A percentile compares a stretch with the other conserved stretches of the same genome.
phyloP scores from a whole-genome alignment of 164 flowering plant species.

The Nelumbo lutea region DNA sequence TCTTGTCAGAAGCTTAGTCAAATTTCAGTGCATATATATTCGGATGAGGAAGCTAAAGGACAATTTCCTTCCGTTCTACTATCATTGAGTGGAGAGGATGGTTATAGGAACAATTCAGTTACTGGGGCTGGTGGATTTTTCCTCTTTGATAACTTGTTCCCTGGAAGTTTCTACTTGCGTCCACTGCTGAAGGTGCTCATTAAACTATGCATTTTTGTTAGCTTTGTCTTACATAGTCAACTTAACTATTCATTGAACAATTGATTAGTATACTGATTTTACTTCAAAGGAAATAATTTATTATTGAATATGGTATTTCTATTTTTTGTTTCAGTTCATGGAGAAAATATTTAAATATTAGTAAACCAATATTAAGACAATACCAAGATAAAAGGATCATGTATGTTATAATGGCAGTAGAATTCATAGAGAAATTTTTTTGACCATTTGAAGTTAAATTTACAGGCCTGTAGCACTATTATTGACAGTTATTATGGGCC shows the following conservation, averaged over 20 bases:
- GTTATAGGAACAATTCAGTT: slow-evolving; percentile 88
- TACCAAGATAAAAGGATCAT: no score
- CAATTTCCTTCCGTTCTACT: slow-evolving; percentile 81
- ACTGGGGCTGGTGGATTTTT: slow-evolving; percentile 70
- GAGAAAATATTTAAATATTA: no score
- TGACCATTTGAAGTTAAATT: no score
- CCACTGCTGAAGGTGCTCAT: slow-evolving; percentile 85
- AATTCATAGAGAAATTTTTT: no score
- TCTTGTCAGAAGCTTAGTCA: slow-evolving; percentile 94
- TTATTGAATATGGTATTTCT: no score
- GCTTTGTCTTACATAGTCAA: no score
- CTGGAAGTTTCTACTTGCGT: slow-evolving; percentile 93
- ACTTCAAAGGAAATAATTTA: background rate
- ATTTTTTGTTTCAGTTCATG: no score
- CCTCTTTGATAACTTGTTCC: slow-evolving; percentile 73
- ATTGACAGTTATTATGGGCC: no score
- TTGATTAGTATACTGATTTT: background rate
- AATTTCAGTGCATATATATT: slow-evolving; percentile 60
- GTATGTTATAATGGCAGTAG: no score
- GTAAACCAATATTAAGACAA: no score
- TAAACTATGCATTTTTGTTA: background rate
- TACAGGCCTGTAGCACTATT: no score
- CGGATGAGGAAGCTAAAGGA: slow-evolving; percentile 48
- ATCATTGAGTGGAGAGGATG: slow-evolving; percentile 94
- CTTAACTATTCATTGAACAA: no score